phyloP scores from a whole-genome alignment of 495 filamentous ascomycete species.

The Xylaria castorea region DNA sequence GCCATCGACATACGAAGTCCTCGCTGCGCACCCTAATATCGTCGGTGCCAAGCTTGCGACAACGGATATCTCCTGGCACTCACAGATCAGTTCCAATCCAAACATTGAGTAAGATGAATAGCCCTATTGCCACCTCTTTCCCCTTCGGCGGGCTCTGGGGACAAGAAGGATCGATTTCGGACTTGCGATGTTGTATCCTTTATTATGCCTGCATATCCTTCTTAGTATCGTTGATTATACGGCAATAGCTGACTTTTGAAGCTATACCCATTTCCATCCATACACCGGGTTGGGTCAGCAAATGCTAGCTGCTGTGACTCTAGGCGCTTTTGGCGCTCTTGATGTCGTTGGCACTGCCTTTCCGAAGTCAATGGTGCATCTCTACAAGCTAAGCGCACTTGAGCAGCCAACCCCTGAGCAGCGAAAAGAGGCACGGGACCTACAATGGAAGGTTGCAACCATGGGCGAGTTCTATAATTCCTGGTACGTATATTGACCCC shows the following conservation, averaged over 20 bases:
- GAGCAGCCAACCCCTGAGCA: conserved; percentile 23
- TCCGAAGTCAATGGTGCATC: conserved; percentile 21
- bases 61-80: conserved; percentile 27
- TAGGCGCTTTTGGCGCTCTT: conserved; percentile 21
- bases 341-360: conserved; percentile 25
- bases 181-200: not conserved
- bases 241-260: conserved; percentile 12
- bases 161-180: not conserved
- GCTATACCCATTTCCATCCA: conserved; percentile 20
- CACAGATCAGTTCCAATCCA: conserved; percentile 23
- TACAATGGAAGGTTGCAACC: conserved; percentile 25
- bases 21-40: conserved; percentile 22
- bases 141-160: not conserved
- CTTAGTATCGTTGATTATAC: not conserved
- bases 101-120: conserved; percentile 12
- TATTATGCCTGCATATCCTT: not conserved
- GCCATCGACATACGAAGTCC: conserved; percentile 20
- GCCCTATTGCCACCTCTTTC: not conserved
- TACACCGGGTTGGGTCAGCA: conserved; percentile 21
- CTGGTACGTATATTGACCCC: conserved; percentile 10
- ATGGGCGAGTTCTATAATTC: conserved; percentile 26
- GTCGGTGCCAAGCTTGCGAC: conserved; percentile 20
- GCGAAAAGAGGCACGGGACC: conserved; percentile 17
- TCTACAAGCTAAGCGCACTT: conserved; percentile 21
- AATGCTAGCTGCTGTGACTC: conserved; percentile 25